Conservation (phyloP, 441 rosid species). For the Erodium moschatum region DNA sequence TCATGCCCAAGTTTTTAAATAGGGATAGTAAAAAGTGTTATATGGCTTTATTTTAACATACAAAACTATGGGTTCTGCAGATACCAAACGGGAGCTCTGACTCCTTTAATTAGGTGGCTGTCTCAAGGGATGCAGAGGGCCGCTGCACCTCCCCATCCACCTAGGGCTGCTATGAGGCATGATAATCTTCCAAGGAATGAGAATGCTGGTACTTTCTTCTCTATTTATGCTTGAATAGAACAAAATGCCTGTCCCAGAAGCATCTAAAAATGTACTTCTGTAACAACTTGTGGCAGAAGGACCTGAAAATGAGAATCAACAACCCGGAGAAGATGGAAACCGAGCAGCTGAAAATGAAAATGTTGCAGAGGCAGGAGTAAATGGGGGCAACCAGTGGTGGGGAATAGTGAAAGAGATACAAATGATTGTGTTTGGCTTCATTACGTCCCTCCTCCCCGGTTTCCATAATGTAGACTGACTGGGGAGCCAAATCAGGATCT, state of each 20-base stretch:
- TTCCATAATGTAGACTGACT: slow-evolving; percentile 71
- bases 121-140: slow-evolving; percentile 96
- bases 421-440: slow-evolving; percentile 90
- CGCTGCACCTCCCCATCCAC: slow-evolving; percentile 74
- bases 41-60: neutral
- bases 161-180: slow-evolving; percentile 55
- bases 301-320: slow-evolving; percentile 56
- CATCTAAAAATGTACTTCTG: no score
- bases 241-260: neutral
- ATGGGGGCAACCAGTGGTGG: slow-evolving; percentile 81
- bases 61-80: slow-evolving; percentile 34
- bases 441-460: slow-evolving; percentile 92
- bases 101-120: slow-evolving; percentile 82
- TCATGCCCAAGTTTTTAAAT: neutral
- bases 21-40: neutral
- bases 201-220: slow-evolving; percentile 43
- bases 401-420: slow-evolving; percentile 89
- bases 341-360: slow-evolving; percentile 48
- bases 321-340: slow-evolving; percentile 30
- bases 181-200: slow-evolving; percentile 59
- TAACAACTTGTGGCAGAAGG: slow-evolving; percentile 33
- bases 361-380: slow-evolving; percentile 33
- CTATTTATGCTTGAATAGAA: neutral
- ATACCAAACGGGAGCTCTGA: slow-evolving; percentile 90
- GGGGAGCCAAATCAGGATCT: neutral